These are phyloP conservation scores for Tolypocladium pustulatum DNA, from an alignment of 2,329 filamentous ascomycete species.

Conservation along the genomic window DNA sequence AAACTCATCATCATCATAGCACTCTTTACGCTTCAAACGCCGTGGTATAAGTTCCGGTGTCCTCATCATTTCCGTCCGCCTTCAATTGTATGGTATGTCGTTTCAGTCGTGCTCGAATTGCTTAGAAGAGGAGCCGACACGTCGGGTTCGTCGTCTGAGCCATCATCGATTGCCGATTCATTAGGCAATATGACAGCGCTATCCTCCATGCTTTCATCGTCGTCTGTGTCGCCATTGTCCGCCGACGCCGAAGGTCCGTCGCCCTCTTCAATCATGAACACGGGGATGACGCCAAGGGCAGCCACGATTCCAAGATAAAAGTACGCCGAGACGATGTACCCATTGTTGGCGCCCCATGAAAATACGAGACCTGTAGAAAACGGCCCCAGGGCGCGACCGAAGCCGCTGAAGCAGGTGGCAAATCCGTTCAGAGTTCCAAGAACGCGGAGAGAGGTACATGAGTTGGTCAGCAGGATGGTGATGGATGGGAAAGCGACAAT, in stretches of 20 bases:
- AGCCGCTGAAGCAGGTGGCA: constrained; percentile 69
- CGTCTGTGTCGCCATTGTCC: constrained; percentile 22
- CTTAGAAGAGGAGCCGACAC: constrained; percentile 9
- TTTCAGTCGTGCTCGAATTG: constrained; percentile 2
- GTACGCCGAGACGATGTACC: constrained; percentile 72
- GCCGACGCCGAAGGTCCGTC: constrained; percentile 46
- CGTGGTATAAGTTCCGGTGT: not conserved
- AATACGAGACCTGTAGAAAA: constrained; percentile 64
- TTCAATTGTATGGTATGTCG: not conserved
- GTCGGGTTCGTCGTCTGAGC: constrained; percentile 7
- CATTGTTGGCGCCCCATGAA: constrained; percentile 61
- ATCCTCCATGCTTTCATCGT: constrained; percentile 10
- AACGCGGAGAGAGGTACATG: constrained; percentile 58
- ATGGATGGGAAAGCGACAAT: constrained; percentile 85
- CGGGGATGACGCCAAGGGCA: constrained; percentile 56
- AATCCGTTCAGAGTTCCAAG: constrained; percentile 87
- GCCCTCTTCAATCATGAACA: constrained; percentile 64
- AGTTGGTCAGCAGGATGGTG: constrained; percentile 87
- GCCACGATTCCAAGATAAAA: constrained; percentile 63
- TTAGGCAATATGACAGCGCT: constrained; percentile 9
- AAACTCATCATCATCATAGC: not conserved
- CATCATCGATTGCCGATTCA: constrained; percentile 13
- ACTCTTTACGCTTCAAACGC: not conserved
- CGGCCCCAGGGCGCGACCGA: constrained; percentile 73
- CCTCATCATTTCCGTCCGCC: not conserved